Percentiles rank a stretch among this genome's conserved stretches.
These are phyloP conservation scores for Rhodotorula taiwanensis DNA, from an alignment of 768 basidiomycete species.

Conservation along the genomic window DNA sequence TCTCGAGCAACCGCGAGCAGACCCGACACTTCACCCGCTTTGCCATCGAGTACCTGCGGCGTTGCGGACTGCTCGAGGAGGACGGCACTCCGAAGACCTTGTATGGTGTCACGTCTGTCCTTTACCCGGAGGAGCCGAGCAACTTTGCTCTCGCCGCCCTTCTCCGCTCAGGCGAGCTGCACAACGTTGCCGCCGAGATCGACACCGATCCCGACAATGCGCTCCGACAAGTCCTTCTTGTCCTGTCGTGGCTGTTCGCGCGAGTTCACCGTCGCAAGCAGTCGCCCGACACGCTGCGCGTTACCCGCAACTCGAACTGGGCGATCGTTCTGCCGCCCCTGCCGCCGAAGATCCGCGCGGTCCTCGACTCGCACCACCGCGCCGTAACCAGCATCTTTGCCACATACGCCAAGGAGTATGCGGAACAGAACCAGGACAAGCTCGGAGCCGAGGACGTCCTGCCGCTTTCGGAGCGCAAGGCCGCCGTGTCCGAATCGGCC, in stretches of 20 bases:
- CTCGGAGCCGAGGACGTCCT: constrained; percentile 51
- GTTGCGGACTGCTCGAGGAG: constrained; percentile 53
- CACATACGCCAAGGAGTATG: constrained; percentile 54
- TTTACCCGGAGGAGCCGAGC: constrained; percentile 59
- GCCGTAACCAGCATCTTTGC: constrained; percentile 55
- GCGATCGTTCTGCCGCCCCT: constrained; percentile 56
- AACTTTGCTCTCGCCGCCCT: constrained; percentile 61
- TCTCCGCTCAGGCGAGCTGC: constrained; percentile 56
- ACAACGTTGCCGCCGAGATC: constrained; percentile 51
- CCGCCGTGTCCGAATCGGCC: constrained; percentile 37
- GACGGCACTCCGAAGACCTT: constrained; percentile 48
- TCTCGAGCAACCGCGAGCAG: constrained; percentile 51
- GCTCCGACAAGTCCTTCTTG: constrained; percentile 52
- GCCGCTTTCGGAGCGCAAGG: constrained; percentile 50
- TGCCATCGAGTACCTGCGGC: constrained; percentile 63
- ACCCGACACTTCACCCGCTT: constrained; percentile 62
- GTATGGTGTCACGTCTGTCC: constrained; percentile 33
- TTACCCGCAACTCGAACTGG: constrained; percentile 52
- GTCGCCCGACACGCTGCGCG: constrained; percentile 47
- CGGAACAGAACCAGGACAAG: constrained; percentile 45
- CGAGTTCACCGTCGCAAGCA: constrained; percentile 54
- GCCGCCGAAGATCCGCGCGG: constrained; percentile 46
- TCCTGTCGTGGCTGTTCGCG: constrained; percentile 63
- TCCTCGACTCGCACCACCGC: constrained; percentile 51
- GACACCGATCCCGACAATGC: constrained; percentile 48